Evolutionary conservation across 148 eudicot species (phyloP).

Genomic region (Simmondsia chinensis): DNA sequence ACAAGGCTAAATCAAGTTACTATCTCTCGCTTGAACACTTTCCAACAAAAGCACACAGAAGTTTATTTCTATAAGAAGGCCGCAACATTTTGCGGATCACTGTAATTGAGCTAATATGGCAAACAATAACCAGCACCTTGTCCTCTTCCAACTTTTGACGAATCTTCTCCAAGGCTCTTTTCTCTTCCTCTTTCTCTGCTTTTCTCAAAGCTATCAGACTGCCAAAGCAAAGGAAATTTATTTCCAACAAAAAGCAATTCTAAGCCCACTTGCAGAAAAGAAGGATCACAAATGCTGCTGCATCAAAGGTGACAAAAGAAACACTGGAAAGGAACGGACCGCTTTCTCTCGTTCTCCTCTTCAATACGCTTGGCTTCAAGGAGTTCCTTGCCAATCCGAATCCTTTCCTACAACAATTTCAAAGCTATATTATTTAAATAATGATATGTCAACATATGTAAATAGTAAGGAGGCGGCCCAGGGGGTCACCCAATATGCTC

Average conservation of each 20-base stretch:
- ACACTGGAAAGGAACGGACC: constrained; percentile 34
- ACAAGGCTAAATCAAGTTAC: no score
- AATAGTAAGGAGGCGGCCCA: no score
- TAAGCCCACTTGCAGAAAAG: not conserved
- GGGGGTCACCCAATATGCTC: no score
- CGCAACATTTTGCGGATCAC: no score
- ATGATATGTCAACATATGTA: no score
- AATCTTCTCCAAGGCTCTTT: constrained; percentile 82
- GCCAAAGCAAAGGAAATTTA: constrained; percentile 11
- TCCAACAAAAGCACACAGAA: no score
- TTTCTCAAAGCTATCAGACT: constrained; percentile 82
- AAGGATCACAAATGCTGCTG: constrained; percentile 12
- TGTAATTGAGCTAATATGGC: constrained; percentile 5
- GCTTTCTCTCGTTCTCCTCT: constrained; percentile 98
- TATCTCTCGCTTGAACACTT: no score
- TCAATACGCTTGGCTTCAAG: constrained; percentile 98
- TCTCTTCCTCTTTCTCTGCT: constrained; percentile 98
- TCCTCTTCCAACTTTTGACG: constrained; percentile 92
- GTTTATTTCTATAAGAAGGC: no score
- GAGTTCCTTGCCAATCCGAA: constrained; percentile 90
- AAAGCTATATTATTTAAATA: not conserved
- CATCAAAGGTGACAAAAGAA: constrained; percentile 1
- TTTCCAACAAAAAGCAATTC: not conserved
- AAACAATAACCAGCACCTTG: constrained; percentile 39
- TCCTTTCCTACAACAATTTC: constrained; percentile 61